Base-by-base conservation (phyloP, 23 red algal species). In the Agarophyton chilense region DNA sequence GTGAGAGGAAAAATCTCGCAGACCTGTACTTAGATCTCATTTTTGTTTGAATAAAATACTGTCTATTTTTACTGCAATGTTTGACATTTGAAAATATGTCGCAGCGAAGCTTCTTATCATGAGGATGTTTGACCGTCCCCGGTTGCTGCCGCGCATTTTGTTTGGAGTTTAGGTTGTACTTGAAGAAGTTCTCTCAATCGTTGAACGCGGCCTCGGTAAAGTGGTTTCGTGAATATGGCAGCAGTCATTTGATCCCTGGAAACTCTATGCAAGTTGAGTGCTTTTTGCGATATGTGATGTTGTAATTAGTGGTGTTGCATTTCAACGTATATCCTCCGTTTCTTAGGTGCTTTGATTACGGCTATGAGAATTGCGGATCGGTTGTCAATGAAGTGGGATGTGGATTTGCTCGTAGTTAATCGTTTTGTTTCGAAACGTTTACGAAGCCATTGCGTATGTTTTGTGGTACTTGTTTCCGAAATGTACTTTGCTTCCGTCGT, bases 161-260 rank as follows among this genome's bases (percentile, higher is more conserved):
- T n/a, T n/a, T n/a, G n/a, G n/a, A n/a, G n/a, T n/a, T n/a, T n/a
- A n/a, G n/a, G n/a, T n/a, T n/a, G n/a, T n/a, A n/a, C n/a, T n/a
- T n/a, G n/a, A n/a, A n/a, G n/a, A n/a, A n/a, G n/a, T n/a, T n/a
- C n/a, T n/a, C n/a, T n/a, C n/a, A n/a, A n/a, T n/a, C n/a, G n/a
- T n/a, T n/a, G n/a, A n/a, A n/a, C n/a, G n/a, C n/a, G n/a, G n/a
- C n/a, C n/a, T n/a, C n/a, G n/a, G n/a, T n/a, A n/a, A n/a, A 34
- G 39, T 53, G 46, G 52, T 61, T 83, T 83, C 0, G 78, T 83
- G 78, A 83, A 83, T 29, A 83, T 63, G 52, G 52, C 53, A 32
- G 78, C 53, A 11, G 19, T 18, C 78, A 83, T 83, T 14, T 83
- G 0, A 53, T 50, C 34, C 21, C 51, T 62, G 22, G 52, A 52